Evolutionary conservation across 441 rosid species (phyloP), one percentile per base, ranked within the genome.

Genomic region (Gossypium gossypioides): DNA sequence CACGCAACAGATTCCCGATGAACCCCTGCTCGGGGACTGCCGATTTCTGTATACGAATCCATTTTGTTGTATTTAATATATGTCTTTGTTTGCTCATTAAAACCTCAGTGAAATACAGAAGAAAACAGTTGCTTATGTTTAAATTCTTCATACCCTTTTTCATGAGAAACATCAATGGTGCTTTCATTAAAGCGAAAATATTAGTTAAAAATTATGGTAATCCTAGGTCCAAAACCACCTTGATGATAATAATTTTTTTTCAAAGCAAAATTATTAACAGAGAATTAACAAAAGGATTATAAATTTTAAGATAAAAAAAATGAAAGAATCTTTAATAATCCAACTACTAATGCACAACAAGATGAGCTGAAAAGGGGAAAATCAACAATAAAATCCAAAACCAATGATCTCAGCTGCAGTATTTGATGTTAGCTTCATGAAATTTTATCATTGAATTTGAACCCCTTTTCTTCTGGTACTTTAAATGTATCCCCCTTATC

Each of bases 291-390:
- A n/a, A 59, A 34, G 54, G 0, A 4, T n/a, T 6, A 55, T 9
- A 9, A 55, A 55, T 55, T 55, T 21, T 22, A 24, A 2, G 32
- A 0, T 1, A 4, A 21, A 54, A 57, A 60, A 71, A 58, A 71
- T 58, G 55, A 71, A 71, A 22, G 74, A 8, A 13, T 44, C 42
- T 59, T 24, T 48, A 57, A n/a, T 54, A 16, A 25, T 25, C 29
- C 58, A 32, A 52, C 72, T 69, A 69, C 13, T 34, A 69, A 21
- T 69, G 54, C 52, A 69, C 73, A 71, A 50, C 62, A 71, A 50
- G 27, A 15, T 16, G 50, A 25, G 48, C 48, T 60, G 74, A 60
- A 16, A 37, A 27, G 1, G 40, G 27, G 8, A 44, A 34, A 71
- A 16, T 46, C 56, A 25, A 46, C 55, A 48, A 59, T 16, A 48